Conservation (phyloP, 345 rosid species). For the Noccaea caerulescens region DNA sequence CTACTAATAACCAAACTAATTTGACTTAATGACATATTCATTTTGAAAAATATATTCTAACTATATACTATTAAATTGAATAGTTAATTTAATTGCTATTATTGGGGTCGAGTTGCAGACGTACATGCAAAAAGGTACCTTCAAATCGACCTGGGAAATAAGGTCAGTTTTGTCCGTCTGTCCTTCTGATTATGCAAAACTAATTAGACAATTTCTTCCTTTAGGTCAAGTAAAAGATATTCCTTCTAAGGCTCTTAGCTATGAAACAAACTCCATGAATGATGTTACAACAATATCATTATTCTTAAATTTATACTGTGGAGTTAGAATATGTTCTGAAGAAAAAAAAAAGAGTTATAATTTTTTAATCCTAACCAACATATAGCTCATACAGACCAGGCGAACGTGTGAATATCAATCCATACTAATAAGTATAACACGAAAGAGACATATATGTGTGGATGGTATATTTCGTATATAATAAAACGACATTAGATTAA, state of each 20-base stretch:
- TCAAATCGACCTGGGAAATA: constrained; percentile 32
- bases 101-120: constrained; percentile 24
- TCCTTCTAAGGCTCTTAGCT: constrained; percentile 1
- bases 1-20: background rate
- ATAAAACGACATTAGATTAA: background rate
- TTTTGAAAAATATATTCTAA: background rate
- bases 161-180: constrained; percentile 28
- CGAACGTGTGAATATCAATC: too few species aligned
- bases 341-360: too few species aligned
- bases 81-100: constrained; percentile 16
- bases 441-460: constrained; percentile 3
- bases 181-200: constrained; percentile 9
- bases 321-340: too few species aligned
- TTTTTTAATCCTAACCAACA: too few species aligned
- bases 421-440: too few species aligned
- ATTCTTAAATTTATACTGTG: too few species aligned
- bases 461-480: background rate
- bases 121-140: constrained; percentile 38
- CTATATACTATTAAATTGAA: background rate
- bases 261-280: background rate
- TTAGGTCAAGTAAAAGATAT: too few species aligned
- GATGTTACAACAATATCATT: background rate
- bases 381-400: too few species aligned
- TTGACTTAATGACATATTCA: constrained; percentile 18
- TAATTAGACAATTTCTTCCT: background rate